phyloP scores from a whole-genome alignment of 2,329 filamentous ascomycete species.

The Penicillium janthinellum region DNA sequence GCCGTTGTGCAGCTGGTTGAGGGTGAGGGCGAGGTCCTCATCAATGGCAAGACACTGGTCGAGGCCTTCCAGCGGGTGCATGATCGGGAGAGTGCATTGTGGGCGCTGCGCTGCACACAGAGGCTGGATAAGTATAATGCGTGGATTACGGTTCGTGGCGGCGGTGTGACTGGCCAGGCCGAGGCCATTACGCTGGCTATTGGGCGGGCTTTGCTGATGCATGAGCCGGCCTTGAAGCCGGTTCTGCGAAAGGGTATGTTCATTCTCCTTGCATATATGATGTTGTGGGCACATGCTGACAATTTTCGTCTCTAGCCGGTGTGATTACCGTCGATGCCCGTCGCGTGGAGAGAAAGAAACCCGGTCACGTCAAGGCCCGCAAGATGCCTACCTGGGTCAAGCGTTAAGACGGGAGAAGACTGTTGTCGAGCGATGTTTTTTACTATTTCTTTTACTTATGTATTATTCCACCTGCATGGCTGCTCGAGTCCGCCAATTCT shows the following conservation, averaged over 20 bases:
- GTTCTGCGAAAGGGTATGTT: slow-evolving; percentile 82
- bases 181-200: slow-evolving; percentile 91
- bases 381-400: slow-evolving; percentile 99
- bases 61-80: slow-evolving; percentile 85
- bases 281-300: neutral
- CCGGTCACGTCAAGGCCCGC: slow-evolving; percentile 91
- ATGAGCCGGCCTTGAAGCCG: slow-evolving; percentile 90
- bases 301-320: slow-evolving; percentile 64
- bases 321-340: slow-evolving; percentile 88
- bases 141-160: slow-evolving; percentile 81
- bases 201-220: slow-evolving; percentile 81
- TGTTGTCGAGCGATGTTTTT: slow-evolving; percentile 19
- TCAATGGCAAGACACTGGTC: slow-evolving; percentile 86
- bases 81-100: slow-evolving; percentile 90
- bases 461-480: slow-evolving; percentile 31
- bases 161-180: slow-evolving; percentile 91
- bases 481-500: slow-evolving; percentile 26
- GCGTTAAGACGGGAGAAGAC: slow-evolving; percentile 50
- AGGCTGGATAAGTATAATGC: slow-evolving; percentile 96
- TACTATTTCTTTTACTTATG: slow-evolving; percentile 28
- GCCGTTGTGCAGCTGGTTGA: slow-evolving; percentile 89
- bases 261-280: neutral
- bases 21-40: slow-evolving; percentile 82
- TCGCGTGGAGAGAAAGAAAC: slow-evolving; percentile 96
- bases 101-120: slow-evolving; percentile 81